These are phyloP conservation scores for Lactarius evosmus DNA, from an alignment of 768 basidiomycete genomes.

Conservation along the genomic window DNA sequence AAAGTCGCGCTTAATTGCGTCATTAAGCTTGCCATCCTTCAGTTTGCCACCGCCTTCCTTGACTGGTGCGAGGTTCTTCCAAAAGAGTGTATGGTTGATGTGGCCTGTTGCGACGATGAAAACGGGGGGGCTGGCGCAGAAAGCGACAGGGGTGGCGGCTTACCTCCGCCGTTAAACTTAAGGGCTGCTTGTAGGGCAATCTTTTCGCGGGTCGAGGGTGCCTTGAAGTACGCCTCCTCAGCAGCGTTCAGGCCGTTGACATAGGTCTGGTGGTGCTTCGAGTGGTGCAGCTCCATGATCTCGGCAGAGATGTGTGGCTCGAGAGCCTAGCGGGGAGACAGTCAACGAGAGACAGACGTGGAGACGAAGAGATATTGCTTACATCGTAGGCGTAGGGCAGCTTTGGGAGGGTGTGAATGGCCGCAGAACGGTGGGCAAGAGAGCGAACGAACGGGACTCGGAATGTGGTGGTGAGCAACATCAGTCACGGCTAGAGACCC, in stretches of 20 bases:
- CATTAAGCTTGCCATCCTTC: conserved; percentile 62
- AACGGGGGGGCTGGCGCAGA: neutral
- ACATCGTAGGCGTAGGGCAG: conserved; percentile 82
- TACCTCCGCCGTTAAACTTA: conserved; percentile 97
- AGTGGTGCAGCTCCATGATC: conserved; percentile 94
- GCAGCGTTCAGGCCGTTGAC: conserved; percentile 94
- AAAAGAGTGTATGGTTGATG: conserved; percentile 95
- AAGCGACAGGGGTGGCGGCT: conserved; percentile 19
- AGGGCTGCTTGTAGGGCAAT: conserved; percentile 88
- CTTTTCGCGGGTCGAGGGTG: conserved; percentile 62
- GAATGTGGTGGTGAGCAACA: conserved; percentile 30
- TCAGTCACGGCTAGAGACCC: too few species aligned
- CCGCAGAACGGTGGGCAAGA: conserved; percentile 41
- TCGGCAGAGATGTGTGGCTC: conserved; percentile 89
- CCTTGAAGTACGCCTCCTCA: conserved; percentile 73
- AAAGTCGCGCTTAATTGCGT: conserved; percentile 76
- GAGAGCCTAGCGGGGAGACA: conserved; percentile 53
- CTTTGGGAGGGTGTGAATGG: conserved; percentile 70
- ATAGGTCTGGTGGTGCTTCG: conserved; percentile 89
- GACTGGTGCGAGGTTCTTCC: conserved; percentile 91
- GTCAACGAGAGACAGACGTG: conserved; percentile 17
- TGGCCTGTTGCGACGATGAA: conserved; percentile 50
- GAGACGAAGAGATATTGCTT: conserved; percentile 27
- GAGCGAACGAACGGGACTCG: conserved; percentile 47
- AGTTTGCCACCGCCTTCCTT: conserved; percentile 62